These are phyloP conservation scores for Beta lomatogona DNA, from an alignment of 179 eudicot species.

Conservation along the genomic window DNA sequence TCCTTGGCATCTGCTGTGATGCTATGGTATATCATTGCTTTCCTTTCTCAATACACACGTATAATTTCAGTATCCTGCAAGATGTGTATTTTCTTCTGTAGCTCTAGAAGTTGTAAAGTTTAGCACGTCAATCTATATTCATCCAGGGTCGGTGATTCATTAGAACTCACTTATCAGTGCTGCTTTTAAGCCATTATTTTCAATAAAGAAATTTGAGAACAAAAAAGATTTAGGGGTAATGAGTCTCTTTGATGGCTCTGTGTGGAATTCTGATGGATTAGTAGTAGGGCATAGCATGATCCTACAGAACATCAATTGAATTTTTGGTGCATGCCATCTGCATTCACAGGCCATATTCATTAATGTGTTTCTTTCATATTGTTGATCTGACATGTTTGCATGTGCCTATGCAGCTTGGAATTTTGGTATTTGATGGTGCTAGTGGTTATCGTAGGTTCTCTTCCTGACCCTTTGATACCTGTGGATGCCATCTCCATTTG, in stretches of 20 bases:
- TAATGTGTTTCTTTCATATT: neutral
- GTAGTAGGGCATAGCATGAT: neutral
- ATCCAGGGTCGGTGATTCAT: neutral
- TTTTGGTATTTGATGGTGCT: slow-evolving; percentile 81
- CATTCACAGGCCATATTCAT: neutral
- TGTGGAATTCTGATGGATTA: neutral
- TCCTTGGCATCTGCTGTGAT: slow-evolving; percentile 85
- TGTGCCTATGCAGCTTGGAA: slow-evolving; percentile 61
- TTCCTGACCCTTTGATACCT: slow-evolving; percentile 60
- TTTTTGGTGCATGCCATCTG: neutral
- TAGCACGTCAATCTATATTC: neutral
- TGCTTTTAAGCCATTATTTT: neutral
- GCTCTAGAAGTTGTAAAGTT: neutral
- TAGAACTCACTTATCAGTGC: neutral
- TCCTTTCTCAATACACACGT: neutral
- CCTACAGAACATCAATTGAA: neutral
- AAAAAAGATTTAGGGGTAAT: neutral
- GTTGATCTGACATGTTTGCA: slow-evolving; percentile 14
- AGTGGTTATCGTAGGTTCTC: slow-evolving; percentile 61
- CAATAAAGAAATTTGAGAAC: neutral
- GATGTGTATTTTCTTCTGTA: neutral
- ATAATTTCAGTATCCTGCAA: neutral
- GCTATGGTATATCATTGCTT: slow-evolving; percentile 54
- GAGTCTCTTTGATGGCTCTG: neutral
- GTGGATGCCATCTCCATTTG: slow-evolving; percentile 83